phyloP scores from a whole-genome alignment of 331 rosid species.

The Quercus phellos region DNA sequence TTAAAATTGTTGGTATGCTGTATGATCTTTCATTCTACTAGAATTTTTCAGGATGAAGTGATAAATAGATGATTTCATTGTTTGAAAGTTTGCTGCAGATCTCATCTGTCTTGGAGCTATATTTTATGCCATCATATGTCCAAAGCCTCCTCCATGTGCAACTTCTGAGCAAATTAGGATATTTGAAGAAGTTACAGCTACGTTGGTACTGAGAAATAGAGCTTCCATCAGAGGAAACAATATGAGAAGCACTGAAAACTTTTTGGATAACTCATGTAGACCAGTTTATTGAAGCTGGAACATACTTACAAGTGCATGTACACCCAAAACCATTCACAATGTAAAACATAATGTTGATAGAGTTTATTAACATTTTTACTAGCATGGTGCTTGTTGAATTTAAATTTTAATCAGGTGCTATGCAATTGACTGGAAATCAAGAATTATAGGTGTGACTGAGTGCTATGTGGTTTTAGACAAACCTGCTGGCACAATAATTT shows the following conservation, averaged over 20 bases:
- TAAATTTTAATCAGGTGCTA: conserved; percentile 59
- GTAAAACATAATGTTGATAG: conserved; percentile 25
- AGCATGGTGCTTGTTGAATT: conserved; percentile 25
- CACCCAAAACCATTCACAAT: conserved; percentile 84
- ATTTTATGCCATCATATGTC: conserved; percentile 79
- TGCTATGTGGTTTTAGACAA: conserved; percentile 84
- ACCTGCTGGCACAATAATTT: conserved; percentile 78
- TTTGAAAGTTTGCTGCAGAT: conserved; percentile 80
- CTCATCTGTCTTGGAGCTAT: conserved; percentile 84
- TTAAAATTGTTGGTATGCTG: neutral
- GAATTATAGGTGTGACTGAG: conserved; percentile 69
- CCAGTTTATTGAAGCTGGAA: conserved; percentile 74
- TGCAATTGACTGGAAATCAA: conserved; percentile 85
- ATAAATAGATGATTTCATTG: conserved; percentile 31
- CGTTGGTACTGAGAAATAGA: conserved; percentile 56
- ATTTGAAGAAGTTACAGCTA: conserved; percentile 62
- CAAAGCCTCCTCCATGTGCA: conserved; percentile 80
- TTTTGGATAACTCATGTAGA: conserved; percentile 56
- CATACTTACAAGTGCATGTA: conserved; percentile 71
- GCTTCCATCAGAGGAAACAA: conserved; percentile 81
- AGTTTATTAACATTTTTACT: conserved; percentile 8
- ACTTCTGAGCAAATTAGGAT: conserved; percentile 66
- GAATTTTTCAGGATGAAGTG: conserved; percentile 14
- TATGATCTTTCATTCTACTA: conserved; percentile 4
- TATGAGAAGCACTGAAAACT: conserved; percentile 85